Conservation (phyloP, 2,329 filamentous ascomycete genomes). For the Claviceps sp. region DNA sequence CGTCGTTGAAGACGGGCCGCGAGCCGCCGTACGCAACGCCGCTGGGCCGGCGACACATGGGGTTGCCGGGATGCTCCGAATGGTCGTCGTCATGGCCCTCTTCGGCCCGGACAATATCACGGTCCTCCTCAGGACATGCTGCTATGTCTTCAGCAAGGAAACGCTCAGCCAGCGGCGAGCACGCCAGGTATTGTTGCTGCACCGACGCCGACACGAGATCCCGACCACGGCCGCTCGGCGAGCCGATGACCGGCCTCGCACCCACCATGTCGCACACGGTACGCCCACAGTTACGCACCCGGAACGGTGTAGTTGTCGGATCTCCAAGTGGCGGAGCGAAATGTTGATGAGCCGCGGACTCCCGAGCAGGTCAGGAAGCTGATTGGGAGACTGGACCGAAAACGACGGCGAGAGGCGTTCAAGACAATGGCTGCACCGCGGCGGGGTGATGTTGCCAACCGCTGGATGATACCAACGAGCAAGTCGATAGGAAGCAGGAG, state of each 20-base stretch:
- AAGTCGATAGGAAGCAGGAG: too few relatives aligned
- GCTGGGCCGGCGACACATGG: constrained; percentile 61
- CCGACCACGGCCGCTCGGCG: constrained; percentile 4
- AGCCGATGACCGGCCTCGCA: constrained; percentile 2
- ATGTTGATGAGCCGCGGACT: neutral
- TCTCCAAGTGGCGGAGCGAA: too few relatives aligned
- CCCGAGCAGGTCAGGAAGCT: too few relatives aligned
- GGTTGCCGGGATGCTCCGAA: constrained; percentile 28
- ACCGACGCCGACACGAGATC: constrained; percentile 3
- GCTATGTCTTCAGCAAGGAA: constrained; percentile 54
- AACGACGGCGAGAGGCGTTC: too few relatives aligned
- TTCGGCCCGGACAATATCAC: constrained; percentile 20
- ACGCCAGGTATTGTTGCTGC: constrained; percentile 30
- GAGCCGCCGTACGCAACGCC: constrained; percentile 62
- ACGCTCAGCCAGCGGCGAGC: constrained; percentile 53
- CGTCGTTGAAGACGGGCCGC: constrained; percentile 56
- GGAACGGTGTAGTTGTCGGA: too few relatives aligned
- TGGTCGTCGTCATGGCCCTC: constrained; percentile 17
- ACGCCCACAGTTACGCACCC: too few relatives aligned
- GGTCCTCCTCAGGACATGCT: constrained; percentile 47
- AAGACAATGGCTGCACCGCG: too few relatives aligned
- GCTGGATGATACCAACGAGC: too few relatives aligned
- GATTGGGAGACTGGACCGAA: too few relatives aligned
- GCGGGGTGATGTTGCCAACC: too few relatives aligned
- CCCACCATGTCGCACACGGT: constrained; percentile 1